Conservation (phyloP, 495 filamentous ascomycete genomes). For the Pseudevernia furfuracea region DNA sequence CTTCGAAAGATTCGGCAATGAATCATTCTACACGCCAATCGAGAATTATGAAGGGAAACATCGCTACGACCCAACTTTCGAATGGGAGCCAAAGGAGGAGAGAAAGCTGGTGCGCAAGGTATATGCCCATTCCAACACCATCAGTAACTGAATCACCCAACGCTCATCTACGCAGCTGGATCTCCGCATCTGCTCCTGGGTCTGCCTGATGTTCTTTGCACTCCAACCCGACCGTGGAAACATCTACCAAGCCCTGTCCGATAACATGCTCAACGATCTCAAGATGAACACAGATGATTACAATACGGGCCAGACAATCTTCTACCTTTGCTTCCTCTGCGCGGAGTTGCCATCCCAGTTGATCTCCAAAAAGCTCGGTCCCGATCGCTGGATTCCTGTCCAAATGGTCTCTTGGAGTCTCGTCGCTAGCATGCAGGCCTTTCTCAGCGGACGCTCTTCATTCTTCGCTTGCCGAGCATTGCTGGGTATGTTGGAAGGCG, state of each 20-base stretch:
- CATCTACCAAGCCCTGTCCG: conserved; percentile 60
- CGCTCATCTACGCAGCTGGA: conserved; percentile 38
- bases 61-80: conserved; percentile 64
- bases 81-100: conserved; percentile 66
- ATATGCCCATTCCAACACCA: conserved; percentile 16
- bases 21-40: conserved; percentile 50
- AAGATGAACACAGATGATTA: conserved; percentile 66
- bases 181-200: conserved; percentile 50
- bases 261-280: conserved; percentile 57
- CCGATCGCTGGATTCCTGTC: conserved; percentile 77
- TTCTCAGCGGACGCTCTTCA: conserved; percentile 49
- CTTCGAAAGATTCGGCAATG: conserved; percentile 18
- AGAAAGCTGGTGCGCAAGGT: conserved; percentile 59
- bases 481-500: conserved; percentile 66
- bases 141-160: conserved; percentile 11
- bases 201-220: conserved; percentile 75
- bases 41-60: conserved; percentile 60
- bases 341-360: conserved; percentile 71
- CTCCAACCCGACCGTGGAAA: conserved; percentile 76
- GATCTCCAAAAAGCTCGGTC: conserved; percentile 64
- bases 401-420: conserved; percentile 76
- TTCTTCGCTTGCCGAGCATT: conserved; percentile 60
- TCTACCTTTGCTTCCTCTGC: conserved; percentile 54
- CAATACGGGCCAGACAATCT: conserved; percentile 71
- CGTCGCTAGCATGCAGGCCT: conserved; percentile 60